Evolutionary conservation across 179 eudicot species (phyloP).

Genomic region (Amaranthus tricolor): DNA sequence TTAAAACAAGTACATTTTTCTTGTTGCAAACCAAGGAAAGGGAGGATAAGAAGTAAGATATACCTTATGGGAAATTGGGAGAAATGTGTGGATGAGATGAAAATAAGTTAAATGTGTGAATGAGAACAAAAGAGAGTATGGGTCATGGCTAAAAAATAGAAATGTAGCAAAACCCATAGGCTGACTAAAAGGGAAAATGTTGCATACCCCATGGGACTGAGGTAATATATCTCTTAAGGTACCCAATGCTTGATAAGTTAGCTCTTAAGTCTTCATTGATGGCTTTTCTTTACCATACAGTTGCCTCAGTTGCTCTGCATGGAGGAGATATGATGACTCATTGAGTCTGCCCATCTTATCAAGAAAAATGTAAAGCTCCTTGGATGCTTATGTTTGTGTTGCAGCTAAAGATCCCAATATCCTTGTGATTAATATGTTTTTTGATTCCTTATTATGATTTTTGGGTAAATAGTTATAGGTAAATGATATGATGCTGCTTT

Average conservation of each 20-base stretch:
- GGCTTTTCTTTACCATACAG: not conserved
- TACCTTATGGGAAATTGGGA: too few relatives aligned
- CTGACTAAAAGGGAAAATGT: too few relatives aligned
- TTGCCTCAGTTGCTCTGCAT: not conserved
- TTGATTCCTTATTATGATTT: not conserved
- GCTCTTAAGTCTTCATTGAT: not conserved
- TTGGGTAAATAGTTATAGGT: not conserved
- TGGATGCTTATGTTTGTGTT: conserved; percentile 2
- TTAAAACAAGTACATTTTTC: not conserved
- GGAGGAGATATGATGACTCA: too few relatives aligned
- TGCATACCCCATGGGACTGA: too few relatives aligned
- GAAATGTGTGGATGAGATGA: too few relatives aligned
- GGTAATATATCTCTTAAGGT: too few relatives aligned
- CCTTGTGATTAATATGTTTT: not conserved
- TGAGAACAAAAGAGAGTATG: too few relatives aligned
- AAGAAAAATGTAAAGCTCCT: not conserved
- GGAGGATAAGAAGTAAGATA: too few relatives aligned
- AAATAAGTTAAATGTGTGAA: too few relatives aligned
- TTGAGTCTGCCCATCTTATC: not conserved
- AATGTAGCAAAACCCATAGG: too few relatives aligned
- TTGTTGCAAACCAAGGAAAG: too few relatives aligned
- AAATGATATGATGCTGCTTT: not conserved
- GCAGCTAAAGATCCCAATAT: not conserved
- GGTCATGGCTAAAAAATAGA: too few relatives aligned
- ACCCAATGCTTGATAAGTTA: not conserved